phyloP scores from a whole-genome alignment of 352 stramenopile genomes.

The Phytophthora quininea region DNA sequence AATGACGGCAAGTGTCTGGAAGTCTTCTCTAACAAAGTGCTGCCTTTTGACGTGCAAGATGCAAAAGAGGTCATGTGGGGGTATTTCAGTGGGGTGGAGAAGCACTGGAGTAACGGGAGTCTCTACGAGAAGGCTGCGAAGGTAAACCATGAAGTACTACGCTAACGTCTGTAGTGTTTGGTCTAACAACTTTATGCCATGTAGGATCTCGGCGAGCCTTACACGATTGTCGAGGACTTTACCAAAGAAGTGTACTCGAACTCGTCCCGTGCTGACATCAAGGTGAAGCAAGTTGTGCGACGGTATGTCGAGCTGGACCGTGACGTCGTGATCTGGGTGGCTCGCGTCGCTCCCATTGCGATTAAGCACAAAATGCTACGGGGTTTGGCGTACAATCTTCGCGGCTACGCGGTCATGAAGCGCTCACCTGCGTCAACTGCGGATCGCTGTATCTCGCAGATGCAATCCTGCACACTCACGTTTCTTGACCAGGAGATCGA shows the following conservation, averaged over 20 bases:
- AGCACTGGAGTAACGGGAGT: conserved; percentile 35
- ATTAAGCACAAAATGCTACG: conserved; percentile 26
- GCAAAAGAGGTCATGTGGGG: conserved; percentile 36
- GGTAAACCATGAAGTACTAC: conserved; percentile 8
- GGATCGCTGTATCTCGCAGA: conserved; percentile 7
- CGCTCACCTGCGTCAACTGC: conserved; percentile 21
- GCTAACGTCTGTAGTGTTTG: neutral
- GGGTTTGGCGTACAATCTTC: conserved; percentile 22
- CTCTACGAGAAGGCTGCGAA: conserved; percentile 39
- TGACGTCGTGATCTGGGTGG: conserved; percentile 39
- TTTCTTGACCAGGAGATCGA: conserved; percentile 24
- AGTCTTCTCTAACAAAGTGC: conserved; percentile 43
- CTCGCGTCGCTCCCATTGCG: conserved; percentile 33
- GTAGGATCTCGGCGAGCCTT: conserved; percentile 33
- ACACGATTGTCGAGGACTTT: conserved; percentile 42
- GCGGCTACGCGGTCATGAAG: conserved; percentile 27
- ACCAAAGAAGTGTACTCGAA: conserved; percentile 32
- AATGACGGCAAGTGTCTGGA: conserved; percentile 35
- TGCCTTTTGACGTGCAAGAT: conserved; percentile 46
- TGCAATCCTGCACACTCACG: conserved; percentile 26
- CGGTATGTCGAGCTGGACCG: conserved; percentile 38
- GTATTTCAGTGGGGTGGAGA: conserved; percentile 36
- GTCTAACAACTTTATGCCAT: no score
- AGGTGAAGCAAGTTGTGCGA: conserved; percentile 34
- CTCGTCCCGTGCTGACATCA: conserved; percentile 30